Conservation (phyloP, 768 basidiomycete species). For the Trametes coccinea region DNA sequence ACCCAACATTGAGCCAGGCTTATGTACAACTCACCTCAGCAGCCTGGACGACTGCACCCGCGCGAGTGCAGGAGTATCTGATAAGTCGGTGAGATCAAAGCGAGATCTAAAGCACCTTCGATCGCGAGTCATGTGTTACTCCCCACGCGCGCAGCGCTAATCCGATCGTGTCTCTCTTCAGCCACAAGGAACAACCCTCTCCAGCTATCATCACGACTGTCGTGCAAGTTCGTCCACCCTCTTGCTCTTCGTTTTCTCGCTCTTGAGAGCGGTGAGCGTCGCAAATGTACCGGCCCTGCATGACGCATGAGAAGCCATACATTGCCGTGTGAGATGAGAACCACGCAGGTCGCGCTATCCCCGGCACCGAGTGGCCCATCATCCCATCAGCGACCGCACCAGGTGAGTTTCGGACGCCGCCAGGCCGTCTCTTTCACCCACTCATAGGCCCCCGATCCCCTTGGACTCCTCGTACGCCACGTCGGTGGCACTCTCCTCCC, state of each 20-base stretch:
- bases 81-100: constrained; percentile 10
- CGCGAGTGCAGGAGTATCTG: background rate
- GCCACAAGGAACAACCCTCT: constrained; percentile 2
- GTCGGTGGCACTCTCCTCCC: background rate
- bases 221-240: background rate
- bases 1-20: background rate
- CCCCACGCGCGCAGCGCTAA: constrained; percentile 1
- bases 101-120: constrained; percentile 17
- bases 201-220: background rate
- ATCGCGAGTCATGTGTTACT: constrained; percentile 14
- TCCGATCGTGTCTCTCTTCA: background rate
- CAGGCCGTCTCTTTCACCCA: background rate
- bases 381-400: constrained; percentile 5
- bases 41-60: background rate
- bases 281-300: background rate
- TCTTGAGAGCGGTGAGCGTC: background rate
- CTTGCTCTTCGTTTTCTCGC: background rate
- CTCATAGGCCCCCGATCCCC: background rate
- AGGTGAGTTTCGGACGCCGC: constrained; percentile 4
- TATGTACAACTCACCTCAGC: constrained; percentile 18
- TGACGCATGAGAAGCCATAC: constrained; percentile 5
- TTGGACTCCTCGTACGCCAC: background rate
- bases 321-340: background rate
- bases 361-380: constrained; percentile 14
- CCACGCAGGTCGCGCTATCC: constrained; percentile 11